Conservation (phyloP, 2,329 filamentous ascomycete genomes). For the Botrytis squamosa region DNA sequence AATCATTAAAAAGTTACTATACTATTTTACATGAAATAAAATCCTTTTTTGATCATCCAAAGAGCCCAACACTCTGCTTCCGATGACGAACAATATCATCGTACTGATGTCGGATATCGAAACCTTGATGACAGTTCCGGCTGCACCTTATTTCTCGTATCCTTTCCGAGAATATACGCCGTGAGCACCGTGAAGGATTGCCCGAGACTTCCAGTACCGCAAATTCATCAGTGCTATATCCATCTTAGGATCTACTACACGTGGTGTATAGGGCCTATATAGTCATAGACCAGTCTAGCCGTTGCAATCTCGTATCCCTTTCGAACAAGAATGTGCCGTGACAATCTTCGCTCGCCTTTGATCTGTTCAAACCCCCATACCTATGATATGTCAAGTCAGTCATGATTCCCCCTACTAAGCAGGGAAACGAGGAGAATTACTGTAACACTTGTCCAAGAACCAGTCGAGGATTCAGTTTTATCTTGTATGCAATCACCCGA, state of each 20-base stretch:
- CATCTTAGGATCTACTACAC: neutral
- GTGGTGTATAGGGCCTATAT: neutral
- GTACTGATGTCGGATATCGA: neutral
- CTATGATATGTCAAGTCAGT: neutral
- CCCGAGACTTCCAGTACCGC: neutral
- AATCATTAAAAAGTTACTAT: neutral
- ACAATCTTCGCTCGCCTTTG: neutral
- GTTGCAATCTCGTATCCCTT: constrained; percentile 7
- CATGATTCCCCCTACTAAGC: neutral
- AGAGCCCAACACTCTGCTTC: neutral
- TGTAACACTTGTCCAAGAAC: neutral
- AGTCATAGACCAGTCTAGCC: neutral
- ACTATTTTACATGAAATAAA: neutral
- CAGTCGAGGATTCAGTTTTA: neutral
- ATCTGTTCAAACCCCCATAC: constrained; percentile 4
- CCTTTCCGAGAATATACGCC: neutral
- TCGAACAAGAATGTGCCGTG: constrained; percentile 1
- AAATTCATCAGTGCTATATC: neutral
- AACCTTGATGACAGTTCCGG: neutral
- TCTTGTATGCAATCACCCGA: neutral
- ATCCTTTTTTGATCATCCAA: neutral
- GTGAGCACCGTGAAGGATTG: neutral
- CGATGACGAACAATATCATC: neutral
- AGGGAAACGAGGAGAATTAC: neutral
- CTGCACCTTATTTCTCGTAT: neutral